Evolutionary conservation across 2,329 filamentous ascomycete genomes (phyloP).

Genomic region (Chalaropsis ovoidea): DNA sequence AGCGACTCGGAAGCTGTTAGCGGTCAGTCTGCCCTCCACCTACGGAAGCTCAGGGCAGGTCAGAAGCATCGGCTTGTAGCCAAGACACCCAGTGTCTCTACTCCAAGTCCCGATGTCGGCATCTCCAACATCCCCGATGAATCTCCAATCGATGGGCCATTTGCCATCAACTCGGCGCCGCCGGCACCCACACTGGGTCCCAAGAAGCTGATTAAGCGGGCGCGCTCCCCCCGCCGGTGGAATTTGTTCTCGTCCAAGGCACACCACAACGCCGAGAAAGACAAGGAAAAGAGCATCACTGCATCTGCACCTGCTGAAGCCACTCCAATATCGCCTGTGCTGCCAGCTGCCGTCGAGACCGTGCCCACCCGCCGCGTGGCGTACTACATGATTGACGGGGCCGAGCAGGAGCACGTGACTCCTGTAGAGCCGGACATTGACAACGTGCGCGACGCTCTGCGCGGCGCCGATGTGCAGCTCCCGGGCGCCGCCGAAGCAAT

Average conservation of each 20-base stretch:
- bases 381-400: slow-evolving; percentile 52
- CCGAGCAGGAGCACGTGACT: slow-evolving; percentile 38
- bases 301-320: neutral
- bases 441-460: slow-evolving; percentile 15
- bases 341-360: slow-evolving; percentile 42
- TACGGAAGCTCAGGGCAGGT: slow-evolving; percentile 31
- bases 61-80: neutral
- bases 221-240: slow-evolving; percentile 51
- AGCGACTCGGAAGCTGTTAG: slow-evolving; percentile 44
- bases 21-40: slow-evolving; percentile 45
- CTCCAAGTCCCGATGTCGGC: neutral
- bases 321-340: slow-evolving; percentile 32
- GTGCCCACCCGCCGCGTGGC: slow-evolving; percentile 43
- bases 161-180: neutral
- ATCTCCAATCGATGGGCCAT: neutral
- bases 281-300: slow-evolving; percentile 2
- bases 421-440: slow-evolving; percentile 17
- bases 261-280: slow-evolving; percentile 33
- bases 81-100: neutral
- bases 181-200: slow-evolving; percentile 28
- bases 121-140: neutral
- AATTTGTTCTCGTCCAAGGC: slow-evolving; percentile 50
- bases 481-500: slow-evolving; percentile 35
- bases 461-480: slow-evolving; percentile 31
- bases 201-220: slow-evolving; percentile 48